phyloP scores from a whole-genome alignment of 805 yeast genomes.

The Barnettozyma sucrosica region DNA sequence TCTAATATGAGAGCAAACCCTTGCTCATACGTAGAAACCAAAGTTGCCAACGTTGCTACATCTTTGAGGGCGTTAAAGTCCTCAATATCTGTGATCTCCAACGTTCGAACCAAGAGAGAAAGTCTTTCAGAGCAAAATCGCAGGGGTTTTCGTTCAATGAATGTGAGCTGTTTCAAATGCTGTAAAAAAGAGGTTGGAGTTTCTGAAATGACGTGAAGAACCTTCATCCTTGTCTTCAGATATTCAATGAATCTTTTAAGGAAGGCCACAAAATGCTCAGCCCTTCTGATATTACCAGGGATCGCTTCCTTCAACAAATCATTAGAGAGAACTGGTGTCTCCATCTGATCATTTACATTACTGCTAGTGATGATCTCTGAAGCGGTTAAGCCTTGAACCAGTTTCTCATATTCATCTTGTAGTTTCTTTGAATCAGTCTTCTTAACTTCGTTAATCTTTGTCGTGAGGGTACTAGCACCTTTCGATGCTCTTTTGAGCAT shows the following conservation, averaged over 20 bases:
- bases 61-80: conserved; percentile 92
- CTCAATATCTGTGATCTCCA: conserved; percentile 83
- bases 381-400: conserved; percentile 85
- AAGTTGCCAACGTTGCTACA: conserved; percentile 93
- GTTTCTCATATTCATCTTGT: conserved; percentile 84
- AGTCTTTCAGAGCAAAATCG: conserved; percentile 89
- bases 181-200: conserved; percentile 91
- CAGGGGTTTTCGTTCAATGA: conserved; percentile 86
- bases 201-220: conserved; percentile 94
- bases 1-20: conserved; percentile 91
- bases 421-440: conserved; percentile 75
- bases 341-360: conserved; percentile 65
- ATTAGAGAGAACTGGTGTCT: conserved; percentile 80
- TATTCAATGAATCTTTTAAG: conserved; percentile 90
- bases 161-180: conserved; percentile 89
- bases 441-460: conserved; percentile 80
- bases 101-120: conserved; percentile 79
- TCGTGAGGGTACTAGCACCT: conserved; percentile 77
- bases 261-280: conserved; percentile 94
- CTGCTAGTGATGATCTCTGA: conserved; percentile 61
- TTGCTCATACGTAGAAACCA: conserved; percentile 88
- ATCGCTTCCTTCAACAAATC: conserved; percentile 88
- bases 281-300: conserved; percentile 95
- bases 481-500: conserved; percentile 77
- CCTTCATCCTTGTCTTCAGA: conserved; percentile 95